Evolutionary conservation across 2,329 filamentous ascomycete genomes (phyloP).

Genomic region (Fusarium marasasianum): DNA sequence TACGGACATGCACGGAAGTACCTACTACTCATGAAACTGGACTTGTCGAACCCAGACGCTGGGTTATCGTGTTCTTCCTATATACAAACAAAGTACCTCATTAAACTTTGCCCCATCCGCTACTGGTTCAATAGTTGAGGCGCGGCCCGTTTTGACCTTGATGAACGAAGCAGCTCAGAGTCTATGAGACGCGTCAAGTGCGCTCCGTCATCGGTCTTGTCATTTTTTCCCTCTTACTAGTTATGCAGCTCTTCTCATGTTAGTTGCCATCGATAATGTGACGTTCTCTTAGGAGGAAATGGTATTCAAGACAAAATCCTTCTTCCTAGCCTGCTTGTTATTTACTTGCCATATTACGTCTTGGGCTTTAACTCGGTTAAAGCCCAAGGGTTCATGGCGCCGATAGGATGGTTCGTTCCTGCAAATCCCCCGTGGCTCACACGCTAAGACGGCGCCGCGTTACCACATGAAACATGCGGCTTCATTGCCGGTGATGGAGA

Average conservation of each 20-base stretch:
- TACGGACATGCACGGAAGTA: not conserved
- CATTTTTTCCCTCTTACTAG: not conserved
- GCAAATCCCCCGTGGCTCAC: slow-evolving; percentile 27
- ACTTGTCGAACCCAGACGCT: slow-evolving; percentile 3
- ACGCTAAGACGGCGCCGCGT: slow-evolving; percentile 18
- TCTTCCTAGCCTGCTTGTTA: not conserved
- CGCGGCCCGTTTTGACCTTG: slow-evolving; percentile 31
- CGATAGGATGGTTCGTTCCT: slow-evolving; percentile 38
- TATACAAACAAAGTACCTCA: slow-evolving; percentile 9
- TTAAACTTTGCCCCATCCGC: slow-evolving; percentile 25
- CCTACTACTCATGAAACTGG: slow-evolving; percentile 4
- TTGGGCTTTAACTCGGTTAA: not conserved
- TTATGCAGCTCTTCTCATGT: not conserved
- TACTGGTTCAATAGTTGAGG: slow-evolving; percentile 23
- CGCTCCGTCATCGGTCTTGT: not conserved
- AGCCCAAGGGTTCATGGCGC: slow-evolving; percentile 28
- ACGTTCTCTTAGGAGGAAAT: not conserved
- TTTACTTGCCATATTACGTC: not conserved
- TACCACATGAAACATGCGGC: slow-evolving; percentile 39
- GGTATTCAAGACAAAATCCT: not conserved
- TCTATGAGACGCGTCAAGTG: slow-evolving; percentile 4
- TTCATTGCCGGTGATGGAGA: slow-evolving; percentile 20
- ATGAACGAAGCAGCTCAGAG: slow-evolving; percentile 12
- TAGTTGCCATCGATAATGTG: not conserved
- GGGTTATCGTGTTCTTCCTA: slow-evolving; percentile 14